These are phyloP conservation scores for Hanseniaspora gamundiae DNA, from an alignment of 1,139 yeast species.

Conservation along the genomic window DNA sequence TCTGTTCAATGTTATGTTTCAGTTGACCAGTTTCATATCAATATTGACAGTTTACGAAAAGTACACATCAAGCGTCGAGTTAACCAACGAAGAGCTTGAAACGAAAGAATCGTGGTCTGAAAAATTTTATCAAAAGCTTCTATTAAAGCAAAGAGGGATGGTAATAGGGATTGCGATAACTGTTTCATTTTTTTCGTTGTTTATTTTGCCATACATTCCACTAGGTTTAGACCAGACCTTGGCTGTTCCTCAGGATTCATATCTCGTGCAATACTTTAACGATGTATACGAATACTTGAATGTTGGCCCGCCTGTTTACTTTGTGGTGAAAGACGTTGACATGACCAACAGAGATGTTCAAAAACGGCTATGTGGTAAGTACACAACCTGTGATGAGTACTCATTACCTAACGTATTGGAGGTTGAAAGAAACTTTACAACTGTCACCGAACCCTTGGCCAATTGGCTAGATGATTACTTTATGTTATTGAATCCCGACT, in stretches of 20 bases:
- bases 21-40: constrained; percentile 71
- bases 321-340: constrained; percentile 58
- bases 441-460: constrained; percentile 70
- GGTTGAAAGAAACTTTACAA: constrained; percentile 66
- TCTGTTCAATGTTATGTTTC: constrained; percentile 60
- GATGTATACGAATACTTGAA: constrained; percentile 63
- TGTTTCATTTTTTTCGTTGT: constrained; percentile 57
- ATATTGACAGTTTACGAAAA: constrained; percentile 33
- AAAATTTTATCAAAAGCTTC: constrained; percentile 40
- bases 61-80: constrained; percentile 1
- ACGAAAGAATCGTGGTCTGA: constrained; percentile 15
- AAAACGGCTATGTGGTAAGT: constrained; percentile 73
- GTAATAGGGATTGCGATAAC: constrained; percentile 43
- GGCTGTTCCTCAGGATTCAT: constrained; percentile 77
- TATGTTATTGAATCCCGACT: constrained; percentile 73
- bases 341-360: constrained; percentile 51
- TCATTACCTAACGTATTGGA: constrained; percentile 78
- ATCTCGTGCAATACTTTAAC: constrained; percentile 65
- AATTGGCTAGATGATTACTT: constrained; percentile 91
- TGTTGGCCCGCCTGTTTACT: constrained; percentile 87
- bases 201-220: constrained; percentile 54
- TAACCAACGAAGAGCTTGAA: constrained; percentile 7
- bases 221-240: constrained; percentile 82
- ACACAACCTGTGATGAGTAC: constrained; percentile 66
- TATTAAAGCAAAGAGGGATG: constrained; percentile 36